Base-by-base conservation (phyloP, 345 rosid genomes). In the Arabis alpina region DNA sequence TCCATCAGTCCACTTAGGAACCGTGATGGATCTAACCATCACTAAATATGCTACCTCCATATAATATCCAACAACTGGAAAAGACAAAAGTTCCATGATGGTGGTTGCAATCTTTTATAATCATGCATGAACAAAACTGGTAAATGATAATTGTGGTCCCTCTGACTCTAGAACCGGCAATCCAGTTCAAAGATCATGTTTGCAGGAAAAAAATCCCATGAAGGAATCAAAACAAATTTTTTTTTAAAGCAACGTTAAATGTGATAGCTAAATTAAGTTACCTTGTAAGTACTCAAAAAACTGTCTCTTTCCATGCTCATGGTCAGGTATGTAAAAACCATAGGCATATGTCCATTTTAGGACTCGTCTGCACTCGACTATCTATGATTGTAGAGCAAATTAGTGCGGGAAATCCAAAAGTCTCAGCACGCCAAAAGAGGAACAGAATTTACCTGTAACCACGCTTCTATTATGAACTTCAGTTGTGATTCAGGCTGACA, bases 251-350 rank as follows among this genome's bases (percentile, higher is more conserved):
- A 49, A 56, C 11, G 28, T 25, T 25, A 27, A 8, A 39, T 10
- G n/a, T 47, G 34, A 41, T 34, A 47, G 55, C 6, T 50, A 36
- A 10, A 61, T 45, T 13, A 54, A 28, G 36, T 28, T 50, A 87
- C 96, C 96, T 81, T 90, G 97, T 77, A 90, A 80, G 66, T 90
- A 90, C 80, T 90, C 97, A 53, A 90, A 90, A 70, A 90, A 88
- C 74, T 74, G 82, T 70, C 88, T 82, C 81, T 86, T 90, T 71
- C 85, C 89, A 73, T 83, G 83, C 64, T 90, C 97, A 42, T 81
- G 80, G 54, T 85, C 94, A 4, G 88, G 94, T 61, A 90, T 73
- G 81, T 90, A 90, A 76, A 74, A 90, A 61, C 97, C 97, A 79
- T 90, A 90, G 36, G 97, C 85, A 69, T 90, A 88, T 13, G 94